Evolutionary conservation across 1,284 basidiomycete species (phyloP).

Genomic region (Porodaedalea pini): DNA sequence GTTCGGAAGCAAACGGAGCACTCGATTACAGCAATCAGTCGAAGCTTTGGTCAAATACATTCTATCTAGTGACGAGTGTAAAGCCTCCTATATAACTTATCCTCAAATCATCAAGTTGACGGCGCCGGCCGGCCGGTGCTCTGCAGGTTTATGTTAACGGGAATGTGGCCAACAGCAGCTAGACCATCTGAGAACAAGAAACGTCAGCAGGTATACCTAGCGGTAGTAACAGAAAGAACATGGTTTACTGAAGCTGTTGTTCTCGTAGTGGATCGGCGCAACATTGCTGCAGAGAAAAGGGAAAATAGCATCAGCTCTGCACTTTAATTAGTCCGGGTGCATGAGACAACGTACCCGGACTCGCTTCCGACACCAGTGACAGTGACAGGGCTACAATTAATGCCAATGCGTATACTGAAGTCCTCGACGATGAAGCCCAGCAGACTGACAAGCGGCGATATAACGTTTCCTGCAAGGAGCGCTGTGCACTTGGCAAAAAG

Average conservation of each 20-base stretch:
- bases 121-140: too few species aligned
- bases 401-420: constrained; percentile 2
- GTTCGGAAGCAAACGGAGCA: too few species aligned
- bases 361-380: constrained; percentile 6
- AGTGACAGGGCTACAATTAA: constrained; percentile 9
- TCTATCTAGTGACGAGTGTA: too few species aligned
- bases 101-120: too few species aligned
- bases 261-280: constrained; percentile 30
- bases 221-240: neutral
- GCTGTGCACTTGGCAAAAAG: constrained; percentile 4
- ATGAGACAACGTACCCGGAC: neutral
- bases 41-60: too few species aligned
- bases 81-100: too few species aligned
- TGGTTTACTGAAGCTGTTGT: constrained; percentile 18
- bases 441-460: neutral
- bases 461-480: neutral
- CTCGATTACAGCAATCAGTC: too few species aligned
- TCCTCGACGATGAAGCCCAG: constrained; percentile 7
- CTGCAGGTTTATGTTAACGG: constrained; percentile 27
- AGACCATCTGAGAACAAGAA: constrained; percentile 26
- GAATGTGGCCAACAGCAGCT: constrained; percentile 29
- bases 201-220: too few species aligned
- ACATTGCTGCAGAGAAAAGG: constrained; percentile 20
- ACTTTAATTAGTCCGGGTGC: neutral
- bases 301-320: neutral